Evolutionary conservation across 2,329 filamentous ascomycete genomes (phyloP).

Genomic region (Passalora sequoiae): DNA sequence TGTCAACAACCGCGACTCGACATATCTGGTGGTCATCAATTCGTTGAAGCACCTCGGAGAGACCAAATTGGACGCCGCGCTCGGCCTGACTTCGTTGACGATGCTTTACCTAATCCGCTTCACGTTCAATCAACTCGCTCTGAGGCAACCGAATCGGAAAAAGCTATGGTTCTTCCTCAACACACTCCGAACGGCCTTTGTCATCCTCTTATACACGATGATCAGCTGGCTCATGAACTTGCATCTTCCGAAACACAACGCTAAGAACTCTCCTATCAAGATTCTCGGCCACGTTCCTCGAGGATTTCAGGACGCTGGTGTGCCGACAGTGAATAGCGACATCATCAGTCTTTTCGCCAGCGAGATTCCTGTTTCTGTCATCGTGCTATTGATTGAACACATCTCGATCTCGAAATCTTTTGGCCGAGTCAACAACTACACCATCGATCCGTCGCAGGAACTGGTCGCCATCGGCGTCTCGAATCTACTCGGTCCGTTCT

Average conservation of each 20-base stretch:
- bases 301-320: conserved; percentile 75
- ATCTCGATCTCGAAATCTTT: conserved; percentile 98
- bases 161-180: conserved; percentile 85
- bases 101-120: conserved; percentile 72
- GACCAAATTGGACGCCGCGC: conserved; percentile 71
- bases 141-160: conserved; percentile 61
- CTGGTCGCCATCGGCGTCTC: conserved; percentile 89
- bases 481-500: conserved; percentile 84
- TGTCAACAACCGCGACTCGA: conserved; percentile 69
- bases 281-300: conserved; percentile 74
- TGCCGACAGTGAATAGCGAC: conserved; percentile 61
- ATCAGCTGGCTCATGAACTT: conserved; percentile 83
- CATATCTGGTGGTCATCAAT: conserved; percentile 80
- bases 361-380: conserved; percentile 77
- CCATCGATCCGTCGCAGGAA: conserved; percentile 91
- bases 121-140: conserved; percentile 60
- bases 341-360: conserved; percentile 65
- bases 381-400: conserved; percentile 94
- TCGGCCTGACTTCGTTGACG: conserved; percentile 76
- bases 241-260: conserved; percentile 41
- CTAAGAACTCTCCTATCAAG: conserved; percentile 55
- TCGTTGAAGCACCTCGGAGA: conserved; percentile 65
- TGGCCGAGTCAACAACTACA: conserved; percentile 91
- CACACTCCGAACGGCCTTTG: conserved; percentile 83
- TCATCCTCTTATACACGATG: conserved; percentile 86